These are phyloP conservation scores for Boletus subcaerulescens DNA, from an alignment of 768 basidiomycete genomes.

Conservation along the genomic window DNA sequence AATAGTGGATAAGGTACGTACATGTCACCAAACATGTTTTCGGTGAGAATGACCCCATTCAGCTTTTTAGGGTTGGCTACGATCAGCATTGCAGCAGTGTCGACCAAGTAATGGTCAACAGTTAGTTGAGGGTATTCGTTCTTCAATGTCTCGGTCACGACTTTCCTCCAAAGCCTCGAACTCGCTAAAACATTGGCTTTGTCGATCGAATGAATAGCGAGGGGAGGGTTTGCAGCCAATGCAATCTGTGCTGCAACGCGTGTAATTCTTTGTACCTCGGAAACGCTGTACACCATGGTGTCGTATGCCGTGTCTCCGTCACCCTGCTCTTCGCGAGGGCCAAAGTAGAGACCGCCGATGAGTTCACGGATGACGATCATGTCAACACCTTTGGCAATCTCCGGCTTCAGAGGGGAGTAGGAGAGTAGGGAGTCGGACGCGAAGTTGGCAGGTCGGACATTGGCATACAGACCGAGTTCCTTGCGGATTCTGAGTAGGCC, in stretches of 20 bases:
- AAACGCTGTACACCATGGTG: conserved; percentile 87
- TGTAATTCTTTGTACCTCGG: conserved; percentile 92
- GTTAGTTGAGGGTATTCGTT: conserved; percentile 86
- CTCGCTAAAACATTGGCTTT: conserved; percentile 98
- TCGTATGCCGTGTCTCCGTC: conserved; percentile 80
- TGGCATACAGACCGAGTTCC: conserved; percentile 92
- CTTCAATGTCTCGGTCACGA: conserved; percentile 79
- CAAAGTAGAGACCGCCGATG: conserved; percentile 96
- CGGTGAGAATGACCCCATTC: conserved; percentile 93
- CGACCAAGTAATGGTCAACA: conserved; percentile 90
- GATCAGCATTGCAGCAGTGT: conserved; percentile 95
- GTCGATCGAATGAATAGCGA: conserved; percentile 90
- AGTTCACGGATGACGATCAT: conserved; percentile 95
- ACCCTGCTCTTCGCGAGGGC: conserved; percentile 84
- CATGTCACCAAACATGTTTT: conserved; percentile 98
- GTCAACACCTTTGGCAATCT: conserved; percentile 78
- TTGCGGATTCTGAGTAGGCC: conserved; percentile 90
- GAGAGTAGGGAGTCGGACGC: conserved; percentile 86
- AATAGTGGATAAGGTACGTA: conserved; percentile 39
- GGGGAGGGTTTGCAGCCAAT: conserved; percentile 73
- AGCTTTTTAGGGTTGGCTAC: conserved; percentile 86
- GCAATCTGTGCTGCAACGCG: conserved; percentile 95
- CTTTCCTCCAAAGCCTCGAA: conserved; percentile 91
- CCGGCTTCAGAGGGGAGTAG: conserved; percentile 85
- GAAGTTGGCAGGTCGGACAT: conserved; percentile 96